Percentiles rank a stretch among this genome's conserved stretches.
Evolutionary conservation across 129 eudicot species (phyloP).

Genomic region (carrot (Daucus carota)): DNA sequence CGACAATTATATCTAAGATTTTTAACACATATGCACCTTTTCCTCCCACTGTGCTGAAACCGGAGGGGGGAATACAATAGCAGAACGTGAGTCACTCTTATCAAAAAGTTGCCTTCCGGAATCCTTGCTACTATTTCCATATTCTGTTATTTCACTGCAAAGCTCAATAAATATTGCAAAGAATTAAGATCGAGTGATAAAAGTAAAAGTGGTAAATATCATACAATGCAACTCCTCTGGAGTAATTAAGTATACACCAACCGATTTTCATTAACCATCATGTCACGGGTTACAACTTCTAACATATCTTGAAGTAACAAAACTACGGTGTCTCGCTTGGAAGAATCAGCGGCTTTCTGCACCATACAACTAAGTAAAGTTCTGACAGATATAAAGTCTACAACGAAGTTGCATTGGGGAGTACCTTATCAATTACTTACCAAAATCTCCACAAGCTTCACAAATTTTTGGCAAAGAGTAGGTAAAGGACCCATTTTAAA

Average conservation of each 20-base stretch:
- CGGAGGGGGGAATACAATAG: constrained; percentile 69
- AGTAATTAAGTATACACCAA: constrained; percentile 27
- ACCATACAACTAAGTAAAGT: constrained; percentile 13
- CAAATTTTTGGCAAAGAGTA: constrained; percentile 69
- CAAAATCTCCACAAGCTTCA: constrained; percentile 75
- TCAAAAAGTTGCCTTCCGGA: constrained; percentile 84
- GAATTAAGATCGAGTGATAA: neutral
- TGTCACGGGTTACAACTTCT: constrained; percentile 89
- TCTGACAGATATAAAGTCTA: constrained; percentile 1
- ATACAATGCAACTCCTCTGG: neutral
- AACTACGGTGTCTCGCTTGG: constrained; percentile 70
- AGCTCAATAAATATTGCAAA: constrained; percentile 4
- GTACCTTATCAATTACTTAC: constrained; percentile 34
- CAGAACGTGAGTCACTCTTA: constrained; percentile 42
- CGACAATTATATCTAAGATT: neutral
- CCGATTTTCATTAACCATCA: constrained; percentile 96
- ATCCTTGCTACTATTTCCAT: constrained; percentile 76
- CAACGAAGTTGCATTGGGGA: neutral
- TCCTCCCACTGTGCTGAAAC: constrained; percentile 97
- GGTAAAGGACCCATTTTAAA: constrained; percentile 86
- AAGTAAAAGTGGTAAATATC: neutral
- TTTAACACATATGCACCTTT: constrained; percentile 44
- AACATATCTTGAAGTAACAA: constrained; percentile 88
- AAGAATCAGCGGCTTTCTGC: constrained; percentile 78
- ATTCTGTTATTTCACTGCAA: constrained; percentile 75